Evolutionary conservation across 2,329 filamentous ascomycete species (phyloP).

Genomic region (Beauveria brongniartii): DNA sequence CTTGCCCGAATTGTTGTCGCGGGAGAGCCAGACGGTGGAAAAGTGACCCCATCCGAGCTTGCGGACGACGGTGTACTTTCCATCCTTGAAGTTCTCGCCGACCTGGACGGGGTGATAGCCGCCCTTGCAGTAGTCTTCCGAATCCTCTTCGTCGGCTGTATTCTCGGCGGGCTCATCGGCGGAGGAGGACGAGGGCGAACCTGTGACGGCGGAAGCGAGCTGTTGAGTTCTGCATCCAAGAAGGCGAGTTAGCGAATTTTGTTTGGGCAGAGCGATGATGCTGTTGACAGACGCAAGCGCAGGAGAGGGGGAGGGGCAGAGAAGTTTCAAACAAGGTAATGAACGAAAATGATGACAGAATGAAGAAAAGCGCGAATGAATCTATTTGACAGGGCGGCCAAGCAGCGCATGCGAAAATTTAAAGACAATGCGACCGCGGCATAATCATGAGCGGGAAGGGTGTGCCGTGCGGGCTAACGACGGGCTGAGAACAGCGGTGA

Average conservation of each 20-base stretch:
- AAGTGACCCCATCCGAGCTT: slow-evolving; percentile 98
- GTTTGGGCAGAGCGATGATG: not conserved
- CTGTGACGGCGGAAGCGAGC: slow-evolving; percentile 50
- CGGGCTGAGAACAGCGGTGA: slow-evolving; percentile 2
- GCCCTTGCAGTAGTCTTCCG: slow-evolving; percentile 98
- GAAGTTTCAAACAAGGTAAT: too few species aligned
- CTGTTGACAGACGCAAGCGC: not conserved
- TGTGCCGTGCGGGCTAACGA: not conserved
- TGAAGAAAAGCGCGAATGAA: not conserved
- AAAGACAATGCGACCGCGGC: not conserved
- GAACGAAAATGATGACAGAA: not conserved
- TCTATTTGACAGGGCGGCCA: not conserved
- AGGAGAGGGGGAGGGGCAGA: not conserved
- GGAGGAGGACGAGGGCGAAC: slow-evolving; percentile 71
- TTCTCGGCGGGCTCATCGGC: slow-evolving; percentile 81
- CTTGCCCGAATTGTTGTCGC: slow-evolving; percentile 81
- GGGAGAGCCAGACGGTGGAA: slow-evolving; percentile 83
- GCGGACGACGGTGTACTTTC: slow-evolving; percentile 90
- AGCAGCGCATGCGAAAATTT: not conserved
- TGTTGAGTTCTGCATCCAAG: slow-evolving; percentile 40
- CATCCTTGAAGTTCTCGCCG: slow-evolving; percentile 95
- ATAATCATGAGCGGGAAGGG: not conserved
- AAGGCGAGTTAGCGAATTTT: slow-evolving; percentile 16
- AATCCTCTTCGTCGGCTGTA: slow-evolving; percentile 96
- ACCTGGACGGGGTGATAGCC: slow-evolving; percentile 94